Evolutionary conservation across 495 filamentous ascomycete genomes (phyloP), one percentile per base, ranked within the genome.

Genomic region (Trichoderma asperelloides): DNA sequence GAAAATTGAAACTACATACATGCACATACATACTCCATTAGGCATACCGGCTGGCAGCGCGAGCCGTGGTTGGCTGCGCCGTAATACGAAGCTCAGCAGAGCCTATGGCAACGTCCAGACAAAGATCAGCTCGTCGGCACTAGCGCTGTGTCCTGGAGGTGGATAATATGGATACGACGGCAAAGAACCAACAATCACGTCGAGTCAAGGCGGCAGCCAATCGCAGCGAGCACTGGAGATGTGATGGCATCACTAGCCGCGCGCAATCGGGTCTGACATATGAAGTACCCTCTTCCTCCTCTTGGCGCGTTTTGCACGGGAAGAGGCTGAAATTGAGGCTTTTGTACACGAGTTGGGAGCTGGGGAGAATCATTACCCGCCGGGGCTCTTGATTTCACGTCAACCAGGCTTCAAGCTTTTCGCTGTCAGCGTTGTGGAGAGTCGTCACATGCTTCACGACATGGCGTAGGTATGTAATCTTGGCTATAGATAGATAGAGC

Each of bases 61-160:
- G 49, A 55, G 21, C 8, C 55, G 55, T 60, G 55, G 55, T 60
- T 60, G 55, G 55, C 55, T 60, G 55, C 55, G 3, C 47, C 47
- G 41, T 23, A 51, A 18, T 21, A n/a, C 47, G 21, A n/a, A 23
- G 21, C 18, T 5, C 55, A 55, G 16, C n/a, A 11, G n/a, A 55
- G 16, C 49, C 49, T 47, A 47, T n/a, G 11, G 43, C 43, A n/a
- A n/a, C 43, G 43, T 47, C 43, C 43, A 16, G 15, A 37, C 33
- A 37, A 37, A 37, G 9, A 55, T 55, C 49, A 55, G 49, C 49
- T 55, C 49, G 16, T n/a, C n/a, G 55, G 23, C 23, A 21, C 55
- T 60, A 60, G 23, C 23, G 13, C 43, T 47, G 43, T n/a, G 15
- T 47, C 43, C 43, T 47, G 13, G 43, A n/a, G n/a, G 33, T 47